A percentile compares a stretch with the other conserved stretches of the same genome.
Conservation (phyloP, 768 basidiomycete genomes). For the Collybiopsis confluens region DNA sequence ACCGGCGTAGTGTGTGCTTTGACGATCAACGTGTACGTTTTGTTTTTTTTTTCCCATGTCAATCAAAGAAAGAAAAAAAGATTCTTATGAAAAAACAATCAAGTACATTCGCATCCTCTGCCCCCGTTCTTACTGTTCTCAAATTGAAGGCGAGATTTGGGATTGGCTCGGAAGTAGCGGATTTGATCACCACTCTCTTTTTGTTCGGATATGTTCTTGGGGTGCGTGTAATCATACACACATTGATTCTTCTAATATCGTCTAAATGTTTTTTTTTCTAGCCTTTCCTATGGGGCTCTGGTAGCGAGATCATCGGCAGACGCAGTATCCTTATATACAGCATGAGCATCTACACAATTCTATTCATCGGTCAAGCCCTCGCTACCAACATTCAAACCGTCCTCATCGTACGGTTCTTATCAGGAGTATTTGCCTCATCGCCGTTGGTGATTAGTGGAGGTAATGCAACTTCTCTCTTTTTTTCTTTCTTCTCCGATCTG, state of each 20-base stretch:
- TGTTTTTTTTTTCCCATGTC: conserved; percentile 15
- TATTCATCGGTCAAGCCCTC: conserved; percentile 57
- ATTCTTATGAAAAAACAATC: neutral
- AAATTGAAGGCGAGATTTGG: conserved; percentile 35
- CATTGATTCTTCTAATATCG: neutral
- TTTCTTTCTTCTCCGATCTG: neutral
- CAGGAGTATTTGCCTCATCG: conserved; percentile 59
- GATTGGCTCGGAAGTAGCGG: conserved; percentile 36
- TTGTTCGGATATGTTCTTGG: conserved; percentile 48
- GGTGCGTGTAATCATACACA: conserved; percentile 22
- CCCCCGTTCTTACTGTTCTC: conserved; percentile 37
- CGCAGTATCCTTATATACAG: conserved; percentile 45
- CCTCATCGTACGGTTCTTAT: conserved; percentile 55
- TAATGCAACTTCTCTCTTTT: conserved; percentile 19
- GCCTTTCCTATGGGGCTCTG: conserved; percentile 57
- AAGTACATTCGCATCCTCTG: conserved; percentile 58
- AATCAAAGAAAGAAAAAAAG: neutral
- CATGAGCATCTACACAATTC: conserved; percentile 47
- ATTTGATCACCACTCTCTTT: conserved; percentile 46
- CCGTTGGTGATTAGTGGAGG: conserved; percentile 56
- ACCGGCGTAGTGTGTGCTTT: conserved; percentile 40
- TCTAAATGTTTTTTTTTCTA: conserved; percentile 13
- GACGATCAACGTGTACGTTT: conserved; percentile 48
- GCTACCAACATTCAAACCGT: conserved; percentile 56
- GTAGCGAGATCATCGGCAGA: conserved; percentile 55